A percentile compares a stretch with the other conserved stretches of the same genome.
Evolutionary conservation across 768 basidiomycete genomes (phyloP).

Genomic region (Tephrocybe rancida): DNA sequence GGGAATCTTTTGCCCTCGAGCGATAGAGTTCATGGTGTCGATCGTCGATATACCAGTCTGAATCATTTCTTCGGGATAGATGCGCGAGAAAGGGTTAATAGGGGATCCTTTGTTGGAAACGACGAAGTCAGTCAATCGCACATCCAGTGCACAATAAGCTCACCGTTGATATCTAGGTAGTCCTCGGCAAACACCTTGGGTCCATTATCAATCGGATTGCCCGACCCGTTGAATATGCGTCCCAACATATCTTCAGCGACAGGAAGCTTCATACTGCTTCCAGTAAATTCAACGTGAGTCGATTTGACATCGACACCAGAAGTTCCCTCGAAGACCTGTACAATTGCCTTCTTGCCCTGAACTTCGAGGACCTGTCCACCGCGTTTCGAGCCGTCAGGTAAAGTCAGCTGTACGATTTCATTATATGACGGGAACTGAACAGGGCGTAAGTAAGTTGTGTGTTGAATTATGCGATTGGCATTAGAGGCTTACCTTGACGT

Average conservation of each 20-base stretch:
- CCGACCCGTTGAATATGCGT: slow-evolving; percentile 98
- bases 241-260: slow-evolving; percentile 99
- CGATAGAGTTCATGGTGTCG: slow-evolving; percentile 98
- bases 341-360: slow-evolving; percentile 97
- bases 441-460: slow-evolving; percentile 4
- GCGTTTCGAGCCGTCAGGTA: slow-evolving; percentile 93
- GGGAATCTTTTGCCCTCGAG: slow-evolving; percentile 99
- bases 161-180: slow-evolving; percentile 98
- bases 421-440: slow-evolving; percentile 94
- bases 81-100: slow-evolving; percentile 97
- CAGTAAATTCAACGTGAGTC: slow-evolving; percentile 97
- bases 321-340: slow-evolving; percentile 99
- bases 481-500: slow-evolving; percentile 79
- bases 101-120: slow-evolving; percentile 76
- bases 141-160: slow-evolving; percentile 23
- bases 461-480: slow-evolving; percentile 7
- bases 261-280: slow-evolving; percentile 97
- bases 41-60: slow-evolving; percentile 99
- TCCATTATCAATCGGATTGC: slow-evolving; percentile 97
- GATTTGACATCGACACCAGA: slow-evolving; percentile 96
- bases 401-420: slow-evolving; percentile 94
- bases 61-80: slow-evolving; percentile 99
- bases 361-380: slow-evolving; percentile 99
- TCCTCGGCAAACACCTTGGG: slow-evolving; percentile 99
- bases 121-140: slow-evolving; percentile 11